Evolutionary conservation across 2,329 filamentous ascomycete species (phyloP).

Genomic region (Stagonosporopsis tanaceti): DNA sequence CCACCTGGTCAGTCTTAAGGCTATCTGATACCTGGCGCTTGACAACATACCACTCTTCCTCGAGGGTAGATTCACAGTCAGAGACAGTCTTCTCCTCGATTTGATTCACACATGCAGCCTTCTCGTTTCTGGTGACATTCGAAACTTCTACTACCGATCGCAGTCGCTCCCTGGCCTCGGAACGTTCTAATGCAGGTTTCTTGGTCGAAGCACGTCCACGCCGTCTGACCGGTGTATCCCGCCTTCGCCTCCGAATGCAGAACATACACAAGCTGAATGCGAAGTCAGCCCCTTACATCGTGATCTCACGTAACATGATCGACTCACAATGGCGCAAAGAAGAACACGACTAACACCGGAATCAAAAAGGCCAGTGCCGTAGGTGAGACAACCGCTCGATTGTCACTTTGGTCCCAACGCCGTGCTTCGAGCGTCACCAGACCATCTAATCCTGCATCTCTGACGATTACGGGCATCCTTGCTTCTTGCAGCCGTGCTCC

Average conservation of each 20-base stretch:
- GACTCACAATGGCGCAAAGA: constrained; percentile 42
- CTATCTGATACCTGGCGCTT: too few species aligned
- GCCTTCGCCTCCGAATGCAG: constrained; percentile 29
- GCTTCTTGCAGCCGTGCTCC: constrained; percentile 7
- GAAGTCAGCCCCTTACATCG: constrained; percentile 3
- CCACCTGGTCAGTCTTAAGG: constrained; percentile 14
- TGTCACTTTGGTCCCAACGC: constrained; percentile 12
- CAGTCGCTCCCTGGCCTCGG: constrained; percentile 34
- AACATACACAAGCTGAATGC: constrained; percentile 31
- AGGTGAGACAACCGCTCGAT: constrained; percentile 33
- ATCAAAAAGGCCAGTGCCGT: constrained; percentile 41
- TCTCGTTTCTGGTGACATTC: constrained; percentile 7
- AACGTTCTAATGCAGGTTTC: constrained; percentile 28
- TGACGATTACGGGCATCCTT: constrained; percentile 18
- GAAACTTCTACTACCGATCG: constrained; percentile 33
- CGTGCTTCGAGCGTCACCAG: constrained; percentile 9
- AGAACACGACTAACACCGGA: constrained; percentile 39
- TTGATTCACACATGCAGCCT: constrained; percentile 7
- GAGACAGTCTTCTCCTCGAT: constrained; percentile 5
- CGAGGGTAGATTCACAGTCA: constrained; percentile 30
- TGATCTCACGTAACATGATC: background rate
- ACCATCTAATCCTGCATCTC: background rate
- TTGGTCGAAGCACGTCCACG: constrained; percentile 12
- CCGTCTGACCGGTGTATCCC: constrained; percentile 14
- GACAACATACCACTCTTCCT: constrained; percentile 36